These are phyloP conservation scores for Polygonum aviculare DNA, from an alignment of 148 eudicot genomes.

Conservation along the genomic window DNA sequence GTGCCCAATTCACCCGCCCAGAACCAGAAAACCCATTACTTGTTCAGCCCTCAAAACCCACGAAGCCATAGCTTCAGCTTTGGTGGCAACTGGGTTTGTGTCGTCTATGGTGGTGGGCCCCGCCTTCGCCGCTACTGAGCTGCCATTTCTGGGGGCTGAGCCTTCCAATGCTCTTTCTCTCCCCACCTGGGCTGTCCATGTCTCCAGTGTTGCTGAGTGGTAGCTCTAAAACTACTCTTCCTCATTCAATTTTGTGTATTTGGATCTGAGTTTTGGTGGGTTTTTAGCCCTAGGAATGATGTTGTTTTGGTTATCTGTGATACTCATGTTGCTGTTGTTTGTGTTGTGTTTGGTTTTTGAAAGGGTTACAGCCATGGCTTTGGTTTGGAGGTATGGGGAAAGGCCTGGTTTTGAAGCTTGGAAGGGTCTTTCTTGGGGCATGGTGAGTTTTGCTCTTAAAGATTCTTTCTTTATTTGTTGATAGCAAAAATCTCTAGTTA, in stretches of 20 bases:
- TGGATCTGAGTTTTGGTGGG: background rate
- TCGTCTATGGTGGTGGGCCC: constrained; percentile 48
- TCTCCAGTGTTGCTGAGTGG: constrained; percentile 95
- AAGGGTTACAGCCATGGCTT: constrained; percentile 79
- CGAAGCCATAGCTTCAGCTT: constrained; percentile 21
- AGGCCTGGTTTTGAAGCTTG: constrained; percentile 70
- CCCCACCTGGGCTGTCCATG: constrained; percentile 92
- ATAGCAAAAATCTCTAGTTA: background rate
- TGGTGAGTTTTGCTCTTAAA: constrained; percentile 44
- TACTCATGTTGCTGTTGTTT: background rate
- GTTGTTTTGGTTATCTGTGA: background rate
- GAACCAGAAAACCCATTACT: constrained; percentile 13
- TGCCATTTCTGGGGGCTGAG: constrained; percentile 47
- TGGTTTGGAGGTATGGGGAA: constrained; percentile 88
- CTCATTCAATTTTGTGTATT: background rate
- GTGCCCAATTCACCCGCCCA: constrained; percentile 12
- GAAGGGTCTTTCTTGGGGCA: constrained; percentile 94
- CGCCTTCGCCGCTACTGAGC: constrained; percentile 32
- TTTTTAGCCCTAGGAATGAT: background rate
- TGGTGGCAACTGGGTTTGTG: constrained; percentile 49
- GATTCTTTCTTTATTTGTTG: background rate
- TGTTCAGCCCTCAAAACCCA: constrained; percentile 11
- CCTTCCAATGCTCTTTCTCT: constrained; percentile 91
- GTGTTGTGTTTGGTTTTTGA: background rate
- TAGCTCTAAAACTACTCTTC: constrained; percentile 16